These are phyloP conservation scores for Phytophthora constricta DNA, from an alignment of 352 stramenopile species.

Conservation along the genomic window DNA sequence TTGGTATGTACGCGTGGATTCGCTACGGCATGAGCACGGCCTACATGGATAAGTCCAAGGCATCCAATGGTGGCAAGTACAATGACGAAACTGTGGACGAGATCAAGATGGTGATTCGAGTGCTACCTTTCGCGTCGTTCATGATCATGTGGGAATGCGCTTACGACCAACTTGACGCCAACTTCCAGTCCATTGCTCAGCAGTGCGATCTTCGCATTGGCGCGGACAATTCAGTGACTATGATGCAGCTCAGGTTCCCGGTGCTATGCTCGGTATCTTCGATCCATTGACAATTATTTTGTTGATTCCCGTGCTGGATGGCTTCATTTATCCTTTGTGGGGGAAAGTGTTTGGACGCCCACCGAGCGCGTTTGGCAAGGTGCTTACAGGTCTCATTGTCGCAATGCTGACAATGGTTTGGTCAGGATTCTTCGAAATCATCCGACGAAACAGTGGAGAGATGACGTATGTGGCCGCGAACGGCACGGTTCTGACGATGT, in stretches of 20 bases:
- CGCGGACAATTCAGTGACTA: constrained; percentile 36
- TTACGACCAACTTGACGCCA: constrained; percentile 88
- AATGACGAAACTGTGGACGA: constrained; percentile 87
- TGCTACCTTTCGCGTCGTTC: constrained; percentile 88
- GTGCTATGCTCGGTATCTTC: constrained; percentile 85
- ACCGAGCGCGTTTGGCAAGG: constrained; percentile 82
- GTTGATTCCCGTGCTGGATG: constrained; percentile 77
- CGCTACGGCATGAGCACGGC: constrained; percentile 81
- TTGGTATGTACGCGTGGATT: constrained; percentile 87
- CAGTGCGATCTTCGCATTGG: constrained; percentile 79
- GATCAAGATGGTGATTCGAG: constrained; percentile 86
- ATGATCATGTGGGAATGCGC: constrained; percentile 91
- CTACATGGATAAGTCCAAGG: constrained; percentile 89
- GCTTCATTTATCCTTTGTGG: constrained; percentile 80
- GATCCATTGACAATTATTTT: constrained; percentile 87
- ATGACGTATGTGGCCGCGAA: constrained; percentile 45
- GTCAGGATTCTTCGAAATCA: constrained; percentile 83
- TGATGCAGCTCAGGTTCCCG: constrained; percentile 63
- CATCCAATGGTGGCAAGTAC: constrained; percentile 78
- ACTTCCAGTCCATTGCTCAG: constrained; percentile 89
- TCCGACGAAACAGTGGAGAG: constrained; percentile 58
- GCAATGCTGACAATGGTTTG: constrained; percentile 87
- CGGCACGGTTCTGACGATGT: constrained; percentile 38
- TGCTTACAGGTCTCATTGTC: constrained; percentile 75
- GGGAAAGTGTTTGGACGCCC: constrained; percentile 52